phyloP scores from a whole-genome alignment of 306 rosid species.

The Pterocarpus macrocarpus region DNA sequence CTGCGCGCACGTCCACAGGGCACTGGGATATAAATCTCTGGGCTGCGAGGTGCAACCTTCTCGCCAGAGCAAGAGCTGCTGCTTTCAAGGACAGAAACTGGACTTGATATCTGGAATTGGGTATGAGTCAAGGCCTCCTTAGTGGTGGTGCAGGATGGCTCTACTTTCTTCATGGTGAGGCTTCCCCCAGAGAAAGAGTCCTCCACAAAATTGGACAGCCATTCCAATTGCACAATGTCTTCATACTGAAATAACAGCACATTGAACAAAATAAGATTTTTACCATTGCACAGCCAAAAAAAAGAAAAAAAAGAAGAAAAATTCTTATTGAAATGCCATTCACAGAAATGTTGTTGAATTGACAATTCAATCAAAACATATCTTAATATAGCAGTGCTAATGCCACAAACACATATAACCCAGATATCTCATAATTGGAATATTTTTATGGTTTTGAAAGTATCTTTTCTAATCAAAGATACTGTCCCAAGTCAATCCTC shows the following conservation, averaged over 20 bases:
- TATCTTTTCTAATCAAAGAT: too few species aligned
- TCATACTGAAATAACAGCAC: slow-evolving; percentile 60
- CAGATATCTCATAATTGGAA: too few species aligned
- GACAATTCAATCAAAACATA: too few species aligned
- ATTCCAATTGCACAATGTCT: slow-evolving; percentile 76
- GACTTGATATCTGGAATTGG: slow-evolving; percentile 73
- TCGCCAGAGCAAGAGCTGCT: slow-evolving; percentile 64
- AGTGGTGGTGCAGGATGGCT: slow-evolving; percentile 21
- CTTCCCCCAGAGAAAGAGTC: slow-evolving; percentile 71
- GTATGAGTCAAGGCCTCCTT: slow-evolving; percentile 38
- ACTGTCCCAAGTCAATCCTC: too few species aligned
- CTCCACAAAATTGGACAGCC: slow-evolving; percentile 74
- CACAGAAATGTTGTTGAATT: too few species aligned
- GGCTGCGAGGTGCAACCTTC: slow-evolving; percentile 51
- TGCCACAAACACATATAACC: too few species aligned
- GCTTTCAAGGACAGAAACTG: slow-evolving; percentile 79
- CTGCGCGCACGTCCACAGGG: slow-evolving; percentile 51
- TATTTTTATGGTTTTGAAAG: too few species aligned
- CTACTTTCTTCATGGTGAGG: slow-evolving; percentile 69
- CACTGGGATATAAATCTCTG: slow-evolving; percentile 48
- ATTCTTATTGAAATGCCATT: too few species aligned
- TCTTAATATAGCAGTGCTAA: too few species aligned
- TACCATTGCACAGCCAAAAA: background rate
- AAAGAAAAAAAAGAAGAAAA: too few species aligned
- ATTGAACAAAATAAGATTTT: slow-evolving; percentile 9